A percentile compares a stretch with the other conserved stretches of the same genome.
Conservation (phyloP, 2,329 filamentous ascomycete genomes). For the Didymella glomerata region DNA sequence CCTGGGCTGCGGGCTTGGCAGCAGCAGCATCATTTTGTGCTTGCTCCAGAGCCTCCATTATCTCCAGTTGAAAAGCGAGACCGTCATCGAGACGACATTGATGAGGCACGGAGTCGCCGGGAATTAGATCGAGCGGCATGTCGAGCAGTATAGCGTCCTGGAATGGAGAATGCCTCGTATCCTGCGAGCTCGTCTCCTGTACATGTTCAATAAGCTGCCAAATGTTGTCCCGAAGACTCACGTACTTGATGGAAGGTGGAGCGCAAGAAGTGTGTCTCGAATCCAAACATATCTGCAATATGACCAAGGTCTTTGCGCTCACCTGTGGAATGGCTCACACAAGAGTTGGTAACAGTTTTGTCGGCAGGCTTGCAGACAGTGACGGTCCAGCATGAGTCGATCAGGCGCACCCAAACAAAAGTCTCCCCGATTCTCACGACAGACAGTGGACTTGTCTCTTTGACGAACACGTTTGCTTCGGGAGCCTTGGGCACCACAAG, state of each 20-base stretch:
- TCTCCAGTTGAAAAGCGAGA: background rate
- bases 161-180: background rate
- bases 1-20: background rate
- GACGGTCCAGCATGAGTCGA: background rate
- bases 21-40: background rate
- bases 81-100: background rate
- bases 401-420: background rate
- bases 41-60: background rate
- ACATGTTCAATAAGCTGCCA: background rate
- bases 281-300: background rate
- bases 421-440: background rate
- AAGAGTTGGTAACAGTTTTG: background rate
- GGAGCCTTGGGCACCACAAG: background rate
- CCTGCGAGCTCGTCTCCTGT: background rate
- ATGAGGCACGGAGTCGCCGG: background rate
- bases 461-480: background rate
- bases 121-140: background rate
- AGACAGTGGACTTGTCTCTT: background rate
- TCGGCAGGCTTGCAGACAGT: background rate
- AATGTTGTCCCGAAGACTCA: background rate
- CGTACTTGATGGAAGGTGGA: background rate
- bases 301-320: background rate
- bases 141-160: background rate
- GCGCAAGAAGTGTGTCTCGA: background rate
- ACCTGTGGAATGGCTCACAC: background rate